Percentiles rank a stretch among this genome's conserved stretches.
Evolutionary conservation across 768 basidiomycete genomes (phyloP).

Genomic region (Xanthoconium purpureum): DNA sequence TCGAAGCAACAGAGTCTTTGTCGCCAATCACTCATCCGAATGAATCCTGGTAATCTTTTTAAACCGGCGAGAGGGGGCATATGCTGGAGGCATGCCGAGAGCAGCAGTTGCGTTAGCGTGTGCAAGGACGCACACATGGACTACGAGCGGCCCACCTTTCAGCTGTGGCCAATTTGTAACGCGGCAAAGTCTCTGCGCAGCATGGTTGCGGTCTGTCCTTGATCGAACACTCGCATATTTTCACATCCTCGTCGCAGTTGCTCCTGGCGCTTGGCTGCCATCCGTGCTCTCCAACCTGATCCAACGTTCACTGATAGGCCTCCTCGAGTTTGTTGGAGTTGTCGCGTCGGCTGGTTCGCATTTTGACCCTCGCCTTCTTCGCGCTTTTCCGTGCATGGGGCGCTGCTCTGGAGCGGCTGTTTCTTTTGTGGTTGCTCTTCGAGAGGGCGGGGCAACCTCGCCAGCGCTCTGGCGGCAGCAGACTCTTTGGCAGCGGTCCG

Average conservation of each 20-base stretch:
- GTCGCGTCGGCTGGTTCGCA: neutral
- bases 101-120: too few relatives aligned
- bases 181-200: neutral
- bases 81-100: too few relatives aligned
- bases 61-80: neutral
- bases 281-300: neutral
- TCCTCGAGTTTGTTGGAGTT: neutral
- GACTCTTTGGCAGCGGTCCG: slow-evolving; percentile 9
- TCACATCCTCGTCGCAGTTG: neutral
- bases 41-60: neutral
- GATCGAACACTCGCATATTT: neutral
- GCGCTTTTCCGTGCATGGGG: neutral
- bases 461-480: slow-evolving; percentile 10
- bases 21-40: neutral
- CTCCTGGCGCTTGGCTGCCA: too few relatives aligned
- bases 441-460: neutral
- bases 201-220: neutral
- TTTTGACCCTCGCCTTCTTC: neutral
- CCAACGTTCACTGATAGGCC: neutral
- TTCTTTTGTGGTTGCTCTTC: too few relatives aligned
- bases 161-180: neutral
- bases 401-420: neutral
- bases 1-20: too few relatives aligned
- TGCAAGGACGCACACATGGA: too few relatives aligned
- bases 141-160: neutral